Evolutionary conservation across 2,329 filamentous ascomycete species (phyloP).

Genomic region (Parafenestella ontariensis): DNA sequence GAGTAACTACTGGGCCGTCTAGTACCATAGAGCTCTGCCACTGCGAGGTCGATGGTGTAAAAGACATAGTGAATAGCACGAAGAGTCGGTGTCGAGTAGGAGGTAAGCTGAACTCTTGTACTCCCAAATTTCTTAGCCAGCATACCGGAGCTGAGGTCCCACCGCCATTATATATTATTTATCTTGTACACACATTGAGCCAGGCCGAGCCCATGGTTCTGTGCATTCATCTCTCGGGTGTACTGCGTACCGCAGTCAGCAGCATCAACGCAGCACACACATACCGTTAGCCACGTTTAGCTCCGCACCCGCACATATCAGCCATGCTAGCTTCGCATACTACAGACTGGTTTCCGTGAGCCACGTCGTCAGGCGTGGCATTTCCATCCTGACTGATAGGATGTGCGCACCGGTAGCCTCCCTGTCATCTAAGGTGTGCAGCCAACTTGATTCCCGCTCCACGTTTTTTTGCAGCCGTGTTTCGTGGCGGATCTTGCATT

Average conservation of each 20-base stretch:
- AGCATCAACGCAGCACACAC: background rate
- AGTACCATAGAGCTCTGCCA: conserved; percentile 29
- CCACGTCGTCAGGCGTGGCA: background rate
- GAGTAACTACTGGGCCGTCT: conserved; percentile 12
- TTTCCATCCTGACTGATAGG: background rate
- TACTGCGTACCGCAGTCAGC: conserved; percentile 2
- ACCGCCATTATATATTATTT: conserved; percentile 12
- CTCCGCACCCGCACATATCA: background rate
- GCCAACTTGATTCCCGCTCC: background rate
- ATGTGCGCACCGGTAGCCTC: background rate
- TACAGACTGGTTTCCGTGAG: background rate
- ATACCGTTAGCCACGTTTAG: background rate
- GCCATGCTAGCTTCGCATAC: background rate
- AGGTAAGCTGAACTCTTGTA: conserved; percentile 7
- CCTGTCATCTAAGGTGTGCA: background rate
- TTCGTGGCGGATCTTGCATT: background rate
- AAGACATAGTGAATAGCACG: conserved; percentile 23
- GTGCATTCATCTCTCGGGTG: conserved; percentile 6
- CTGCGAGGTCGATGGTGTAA: conserved; percentile 24
- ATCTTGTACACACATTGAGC: background rate
- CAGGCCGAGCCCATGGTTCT: conserved; percentile 2
- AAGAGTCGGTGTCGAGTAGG: conserved; percentile 6
- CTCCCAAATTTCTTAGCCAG: conserved; percentile 1
- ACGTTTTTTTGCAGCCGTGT: background rate
- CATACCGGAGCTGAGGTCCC: background rate